Evolutionary conservation across 257 asterid species (phyloP), one percentile per base, ranked within the genome.

Genomic region (Eucommia ulmoides): DNA sequence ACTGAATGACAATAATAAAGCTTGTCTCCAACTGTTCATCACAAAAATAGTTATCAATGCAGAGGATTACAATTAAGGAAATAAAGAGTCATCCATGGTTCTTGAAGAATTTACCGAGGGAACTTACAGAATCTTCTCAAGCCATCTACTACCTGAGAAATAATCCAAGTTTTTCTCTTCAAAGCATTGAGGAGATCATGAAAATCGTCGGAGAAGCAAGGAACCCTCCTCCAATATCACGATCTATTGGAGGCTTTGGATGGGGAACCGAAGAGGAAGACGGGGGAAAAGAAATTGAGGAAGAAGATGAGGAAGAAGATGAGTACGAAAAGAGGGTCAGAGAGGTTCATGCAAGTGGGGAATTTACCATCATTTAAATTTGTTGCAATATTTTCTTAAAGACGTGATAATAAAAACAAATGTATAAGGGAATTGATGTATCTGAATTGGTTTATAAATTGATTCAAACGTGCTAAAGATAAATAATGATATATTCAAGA

Each of bases 81-180:
- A 75, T 84, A 64, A 84, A 84, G 61, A 46, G 77, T 2, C 93
- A 84, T 61, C 85, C 88, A 23, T 84, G 94, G 94, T 84, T 84
- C 48, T 54, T 84, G 68, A 84, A 81, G 79, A 81, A 84, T 58
- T 59, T 84, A 52, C 94, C 94, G 0, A 67, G 94, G 68, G 94
- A 81, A 61, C 56, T 84, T 46, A 78, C 81, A 1, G 94, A 81
- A 49, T 72, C 66, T 44, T 83, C 86, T 61, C 94, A 84, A 65
- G 77, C 79, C 19, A 54, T 54, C n/a, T 78, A 78, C 58, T 71
- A 80, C 52, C 71, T 78, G 19, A 81, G 38, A 55, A 88, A 74
- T 50, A 75, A 84, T 64, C 94, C 94, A 0, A 71, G 82, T 1
- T 78, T 50, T 61, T 81, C 93, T 20, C 74, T 67, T 61, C 93